Evolutionary conservation across 2,329 filamentous ascomycete species (phyloP), one percentile per base, ranked within the genome.

Genomic region (Tolypocladium sp.): DNA sequence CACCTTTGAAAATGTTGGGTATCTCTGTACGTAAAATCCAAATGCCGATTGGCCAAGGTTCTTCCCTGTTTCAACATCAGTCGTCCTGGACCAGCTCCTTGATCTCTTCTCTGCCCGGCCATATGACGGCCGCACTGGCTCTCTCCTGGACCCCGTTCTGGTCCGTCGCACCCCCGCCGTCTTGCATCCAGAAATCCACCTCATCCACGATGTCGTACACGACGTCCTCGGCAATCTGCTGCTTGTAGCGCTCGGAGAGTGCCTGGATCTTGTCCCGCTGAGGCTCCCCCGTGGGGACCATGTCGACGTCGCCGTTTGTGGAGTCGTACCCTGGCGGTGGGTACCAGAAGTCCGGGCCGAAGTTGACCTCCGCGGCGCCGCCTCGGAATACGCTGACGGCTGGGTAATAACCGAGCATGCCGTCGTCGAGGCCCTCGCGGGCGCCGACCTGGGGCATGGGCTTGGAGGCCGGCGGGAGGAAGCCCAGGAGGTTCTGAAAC

Each of bases 181-280:
- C 90, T 69, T 90, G 84, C 72, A 87, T 81, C 87, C 85, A 95
- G 75, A 90, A 94, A 76, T 96, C 92, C 55, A 96, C 90, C 74
- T 99, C 94, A 69, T 99, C 94, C 38, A 97, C 81, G 57, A 99
- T 83, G 72, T 99, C 94, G 71, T 92, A 96, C 37, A 96, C 83
- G 30, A 97, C 80, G 68, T 99, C 94, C 75, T 99, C 94, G 17
- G 89, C 92, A 62, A 99, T 92, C 76, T 97, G 93, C 70, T 99
- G 92, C 60, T 86, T 85, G 73, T 92, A 97, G 38, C 94, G 84
- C 62, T 95, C 90, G 9, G 85, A 83, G 27, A 96, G 78, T 0
- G 90, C 79, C 40, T 84, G 81, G 1, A 87, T 65, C 57, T 66
- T 69, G n/a, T 69, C 68, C 33, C 68, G 58, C 2, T 56, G 63